phyloP scores from a whole-genome alignment of 345 rosid species.

The Salix purpurea region DNA sequence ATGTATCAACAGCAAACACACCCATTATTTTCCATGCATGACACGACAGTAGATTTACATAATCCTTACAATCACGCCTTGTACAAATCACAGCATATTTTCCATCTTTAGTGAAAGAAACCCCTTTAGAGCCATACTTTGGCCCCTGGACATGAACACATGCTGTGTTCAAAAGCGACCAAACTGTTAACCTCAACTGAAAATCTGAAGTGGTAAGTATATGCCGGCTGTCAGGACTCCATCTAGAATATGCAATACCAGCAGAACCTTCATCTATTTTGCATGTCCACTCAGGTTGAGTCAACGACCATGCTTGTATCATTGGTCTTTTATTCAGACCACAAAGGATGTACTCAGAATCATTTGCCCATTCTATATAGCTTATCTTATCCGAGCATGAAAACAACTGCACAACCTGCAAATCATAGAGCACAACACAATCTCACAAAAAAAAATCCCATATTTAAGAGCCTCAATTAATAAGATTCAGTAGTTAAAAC shows the following conservation, averaged over 20 bases:
- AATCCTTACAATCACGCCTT: constrained; percentile 91
- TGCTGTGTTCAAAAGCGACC: constrained; percentile 91
- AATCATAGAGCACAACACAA: constrained; percentile 8
- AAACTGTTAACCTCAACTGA: constrained; percentile 81
- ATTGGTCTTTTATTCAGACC: constrained; percentile 83
- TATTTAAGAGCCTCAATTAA: background rate
- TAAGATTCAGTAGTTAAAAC: background rate
- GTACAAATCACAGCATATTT: constrained; percentile 87
- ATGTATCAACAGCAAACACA: constrained; percentile 69
- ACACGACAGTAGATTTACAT: constrained; percentile 78
- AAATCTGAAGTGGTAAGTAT: constrained; percentile 88
- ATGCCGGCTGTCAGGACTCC: constrained; percentile 99
- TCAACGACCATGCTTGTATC: constrained; percentile 93
- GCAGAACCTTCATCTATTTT: constrained; percentile 98
- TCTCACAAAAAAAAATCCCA: background rate
- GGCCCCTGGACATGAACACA: constrained; percentile 98
- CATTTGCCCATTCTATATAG: constrained; percentile 95
- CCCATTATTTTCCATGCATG: constrained; percentile 97
- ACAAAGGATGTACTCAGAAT: constrained; percentile 90
- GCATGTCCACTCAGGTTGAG: constrained; percentile 96
- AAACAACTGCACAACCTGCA: constrained; percentile 93
- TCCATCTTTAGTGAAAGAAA: constrained; percentile 80
- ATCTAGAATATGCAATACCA: constrained; percentile 90
- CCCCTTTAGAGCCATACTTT: constrained; percentile 84
- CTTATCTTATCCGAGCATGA: constrained; percentile 96